Percentiles rank a stretch among this genome's conserved stretches.
Conservation (phyloP, 345 rosid species). For the Lagerstroemia speciosa region DNA sequence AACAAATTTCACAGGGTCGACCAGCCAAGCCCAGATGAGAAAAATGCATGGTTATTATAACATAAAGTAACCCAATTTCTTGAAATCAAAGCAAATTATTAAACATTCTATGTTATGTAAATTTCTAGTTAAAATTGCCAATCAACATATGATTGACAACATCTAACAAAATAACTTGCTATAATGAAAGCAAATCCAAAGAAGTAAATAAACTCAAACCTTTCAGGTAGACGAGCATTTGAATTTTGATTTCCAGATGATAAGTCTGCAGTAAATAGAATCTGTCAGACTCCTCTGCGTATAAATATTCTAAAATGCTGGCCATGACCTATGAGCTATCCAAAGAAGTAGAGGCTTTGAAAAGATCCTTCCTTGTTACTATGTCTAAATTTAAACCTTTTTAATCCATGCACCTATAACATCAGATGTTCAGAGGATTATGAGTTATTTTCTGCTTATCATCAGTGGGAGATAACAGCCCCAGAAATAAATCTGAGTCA, state of each 20-base stretch:
- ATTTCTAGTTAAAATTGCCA: background rate
- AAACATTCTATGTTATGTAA: no score
- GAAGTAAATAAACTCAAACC: conserved; percentile 31
- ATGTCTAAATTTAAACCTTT: background rate
- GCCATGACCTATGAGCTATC: background rate
- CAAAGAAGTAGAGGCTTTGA: background rate
- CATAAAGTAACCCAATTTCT: no score
- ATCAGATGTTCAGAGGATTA: background rate
- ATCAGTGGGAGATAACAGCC: background rate
- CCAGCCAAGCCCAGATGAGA: no score
- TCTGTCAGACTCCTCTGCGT: background rate
- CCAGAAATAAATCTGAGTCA: background rate
- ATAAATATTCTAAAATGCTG: background rate
- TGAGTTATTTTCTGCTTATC: background rate
- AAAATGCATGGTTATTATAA: no score
- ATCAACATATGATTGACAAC: background rate
- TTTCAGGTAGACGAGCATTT: conserved; percentile 85
- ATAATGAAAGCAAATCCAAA: background rate
- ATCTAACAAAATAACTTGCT: background rate
- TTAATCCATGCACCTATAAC: background rate
- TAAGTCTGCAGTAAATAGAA: conserved; percentile 40
- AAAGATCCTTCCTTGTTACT: background rate
- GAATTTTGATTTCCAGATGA: conserved; percentile 60
- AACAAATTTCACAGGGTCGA: no score
- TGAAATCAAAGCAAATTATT: no score